Percentiles rank a stretch among this genome's conserved stretches.
Conservation (phyloP, 441 rosid species). For the Erodium moschatum region DNA sequence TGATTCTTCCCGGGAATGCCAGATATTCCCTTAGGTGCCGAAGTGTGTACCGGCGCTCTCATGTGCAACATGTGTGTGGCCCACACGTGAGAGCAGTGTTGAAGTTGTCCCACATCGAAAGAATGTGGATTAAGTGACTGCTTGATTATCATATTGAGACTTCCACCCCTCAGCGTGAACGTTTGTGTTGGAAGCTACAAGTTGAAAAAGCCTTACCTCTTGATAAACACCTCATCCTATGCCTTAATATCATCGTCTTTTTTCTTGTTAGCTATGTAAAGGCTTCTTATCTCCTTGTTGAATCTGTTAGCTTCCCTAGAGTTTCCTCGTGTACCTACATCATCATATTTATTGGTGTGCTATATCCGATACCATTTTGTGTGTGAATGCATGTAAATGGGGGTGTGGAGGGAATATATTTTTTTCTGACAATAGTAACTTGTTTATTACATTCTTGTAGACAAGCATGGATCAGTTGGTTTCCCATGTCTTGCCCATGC, state of each 20-base stretch:
- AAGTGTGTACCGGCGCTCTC: too few relatives aligned
- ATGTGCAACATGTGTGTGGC: too few relatives aligned
- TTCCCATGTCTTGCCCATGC: slow-evolving; percentile 64
- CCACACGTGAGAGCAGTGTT: too few relatives aligned
- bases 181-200: background rate
- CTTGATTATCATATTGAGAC: too few relatives aligned
- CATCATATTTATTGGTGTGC: background rate
- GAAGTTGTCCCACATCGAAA: too few relatives aligned
- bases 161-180: too few relatives aligned
- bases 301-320: background rate
- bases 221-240: background rate
- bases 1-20: too few relatives aligned
- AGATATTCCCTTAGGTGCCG: too few relatives aligned
- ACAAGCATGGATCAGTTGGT: slow-evolving; percentile 57
- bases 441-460: slow-evolving; percentile 31
- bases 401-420: background rate
- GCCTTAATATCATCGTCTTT: background rate
- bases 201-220: background rate
- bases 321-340: background rate
- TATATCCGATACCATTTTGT: background rate
- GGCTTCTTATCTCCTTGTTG: background rate
- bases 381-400: background rate
- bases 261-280: background rate
- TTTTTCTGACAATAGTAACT: background rate
- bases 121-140: too few relatives aligned